Conservation (phyloP, 306 rosid species). For the Ceratonia siliqua region DNA sequence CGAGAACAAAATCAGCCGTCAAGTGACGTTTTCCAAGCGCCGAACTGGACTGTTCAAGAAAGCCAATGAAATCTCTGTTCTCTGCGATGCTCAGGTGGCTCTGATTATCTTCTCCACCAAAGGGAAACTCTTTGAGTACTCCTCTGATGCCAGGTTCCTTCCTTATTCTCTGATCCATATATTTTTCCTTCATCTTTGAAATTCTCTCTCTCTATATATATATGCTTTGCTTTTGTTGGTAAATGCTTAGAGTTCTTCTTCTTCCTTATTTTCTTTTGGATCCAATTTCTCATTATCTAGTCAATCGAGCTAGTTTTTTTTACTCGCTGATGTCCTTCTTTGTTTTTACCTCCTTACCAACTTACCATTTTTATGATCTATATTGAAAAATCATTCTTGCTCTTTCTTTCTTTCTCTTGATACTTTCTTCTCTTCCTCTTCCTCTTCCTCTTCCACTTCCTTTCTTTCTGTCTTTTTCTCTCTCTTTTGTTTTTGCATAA, state of each 20-base stretch:
- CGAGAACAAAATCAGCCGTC: slow-evolving; percentile 83
- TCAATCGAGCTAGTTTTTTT: no score
- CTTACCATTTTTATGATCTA: no score
- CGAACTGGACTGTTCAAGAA: slow-evolving; percentile 68
- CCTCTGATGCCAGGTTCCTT: slow-evolving; percentile 59
- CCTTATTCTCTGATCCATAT: background rate
- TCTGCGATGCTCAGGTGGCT: slow-evolving; percentile 82
- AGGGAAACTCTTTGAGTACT: slow-evolving; percentile 71
- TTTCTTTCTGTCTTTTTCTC: no score
- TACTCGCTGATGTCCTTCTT: no score
- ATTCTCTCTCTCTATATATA: background rate
- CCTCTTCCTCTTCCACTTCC: no score
- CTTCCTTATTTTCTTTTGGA: background rate
- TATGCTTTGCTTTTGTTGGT: background rate
- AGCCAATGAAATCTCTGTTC: slow-evolving; percentile 82
- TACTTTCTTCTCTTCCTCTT: no score
- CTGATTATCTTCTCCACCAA: slow-evolving; percentile 67
- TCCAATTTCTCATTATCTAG: background rate
- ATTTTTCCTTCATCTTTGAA: background rate
- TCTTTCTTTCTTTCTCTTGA: no score
- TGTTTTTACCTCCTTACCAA: no score
- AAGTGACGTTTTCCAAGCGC: slow-evolving; percentile 83
- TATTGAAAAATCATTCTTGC: no score
- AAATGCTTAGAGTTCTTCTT: background rate
- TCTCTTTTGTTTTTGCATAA: no score